Evolutionary conservation across 148 eudicot species (phyloP).

Genomic region (Rhododendron ovatum): DNA sequence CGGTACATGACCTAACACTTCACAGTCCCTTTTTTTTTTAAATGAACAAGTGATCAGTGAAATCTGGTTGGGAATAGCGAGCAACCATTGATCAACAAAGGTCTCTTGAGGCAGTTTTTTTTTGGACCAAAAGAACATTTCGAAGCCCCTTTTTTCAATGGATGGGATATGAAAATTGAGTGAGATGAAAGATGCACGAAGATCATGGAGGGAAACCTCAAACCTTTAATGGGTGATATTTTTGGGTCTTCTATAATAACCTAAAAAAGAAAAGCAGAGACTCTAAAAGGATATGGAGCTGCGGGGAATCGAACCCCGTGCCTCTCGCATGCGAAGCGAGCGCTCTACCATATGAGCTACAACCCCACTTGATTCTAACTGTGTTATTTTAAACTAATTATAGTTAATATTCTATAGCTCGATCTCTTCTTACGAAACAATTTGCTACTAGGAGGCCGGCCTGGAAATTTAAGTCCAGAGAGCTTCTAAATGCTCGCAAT

Average conservation of each 20-base stretch:
- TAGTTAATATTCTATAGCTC: not conserved
- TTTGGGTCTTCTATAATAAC: not conserved
- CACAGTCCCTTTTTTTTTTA: too few relatives aligned
- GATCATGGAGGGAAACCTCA: not conserved
- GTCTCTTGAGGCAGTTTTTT: too few relatives aligned
- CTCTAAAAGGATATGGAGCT: constrained; percentile 30
- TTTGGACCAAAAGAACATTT: not conserved
- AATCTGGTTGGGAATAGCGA: too few relatives aligned
- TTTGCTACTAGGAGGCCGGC: not conserved
- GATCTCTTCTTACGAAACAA: not conserved
- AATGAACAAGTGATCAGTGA: not conserved
- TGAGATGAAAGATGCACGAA: not conserved
- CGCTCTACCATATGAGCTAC: constrained; percentile 97
- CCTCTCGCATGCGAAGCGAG: constrained; percentile 83
- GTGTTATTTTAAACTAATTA: too few relatives aligned
- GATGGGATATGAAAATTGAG: not conserved
- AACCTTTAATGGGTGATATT: not conserved
- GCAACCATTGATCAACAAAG: not conserved
- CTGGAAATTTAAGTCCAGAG: not conserved
- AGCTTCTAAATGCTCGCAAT: not conserved
- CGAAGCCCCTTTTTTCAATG: not conserved
- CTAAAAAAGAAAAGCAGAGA: too few relatives aligned
- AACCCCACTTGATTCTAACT: constrained; percentile 32
- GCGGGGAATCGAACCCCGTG: constrained; percentile 83
- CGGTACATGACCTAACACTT: not conserved